Evolutionary conservation across 2,329 filamentous ascomycete species (phyloP), one percentile per base, ranked within the genome.

Genomic region (Trichoderma arundinaceum): DNA sequence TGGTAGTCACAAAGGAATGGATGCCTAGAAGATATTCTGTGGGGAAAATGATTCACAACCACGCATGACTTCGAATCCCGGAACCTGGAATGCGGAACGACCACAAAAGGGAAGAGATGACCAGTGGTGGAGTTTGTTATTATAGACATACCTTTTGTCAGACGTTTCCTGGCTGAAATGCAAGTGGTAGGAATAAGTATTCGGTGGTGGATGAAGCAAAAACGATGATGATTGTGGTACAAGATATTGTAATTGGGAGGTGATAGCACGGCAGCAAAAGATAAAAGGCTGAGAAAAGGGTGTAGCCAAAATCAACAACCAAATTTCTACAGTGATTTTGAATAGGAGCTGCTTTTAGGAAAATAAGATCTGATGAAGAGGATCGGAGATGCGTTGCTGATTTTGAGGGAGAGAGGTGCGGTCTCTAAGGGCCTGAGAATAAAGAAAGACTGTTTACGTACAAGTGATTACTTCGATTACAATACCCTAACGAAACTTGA

Each of bases 31-130:
- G 53, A 60, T 56, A 48, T 53, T 48, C 49, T 60, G 56, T 43
- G 41, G 48, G 33, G 54, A 17, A 17, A 19, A 39, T 67, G 65
- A 65, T 65, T 67, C 65, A 67, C 65, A 65, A 19, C 65, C 61
- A 65, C 22, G 65, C 62, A 44, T 59, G 41, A 8, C 41, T 38
- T 38, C 38, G 46, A 57, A 60, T 33, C 7, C 17, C 39, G 15
- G 44, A 39, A 41, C 35, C 15, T 61, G 49, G 66, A 60, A 60
- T 49, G 51, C n/a, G 22, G 39, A 44, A 4, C 1, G n/a, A 13
- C 39, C 48, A 38, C 60, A 22, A 44, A 62, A 15, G 32, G 7
- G 8, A 61, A 8, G 28, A 46, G 39, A 44, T 49, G 54, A 63
- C 54, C 49, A 33, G 17, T 8, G 39, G 39, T 46, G 28, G 9